Base-by-base conservation (phyloP, 768 basidiomycete species). In the Erythrobasidium yunnanense region DNA sequence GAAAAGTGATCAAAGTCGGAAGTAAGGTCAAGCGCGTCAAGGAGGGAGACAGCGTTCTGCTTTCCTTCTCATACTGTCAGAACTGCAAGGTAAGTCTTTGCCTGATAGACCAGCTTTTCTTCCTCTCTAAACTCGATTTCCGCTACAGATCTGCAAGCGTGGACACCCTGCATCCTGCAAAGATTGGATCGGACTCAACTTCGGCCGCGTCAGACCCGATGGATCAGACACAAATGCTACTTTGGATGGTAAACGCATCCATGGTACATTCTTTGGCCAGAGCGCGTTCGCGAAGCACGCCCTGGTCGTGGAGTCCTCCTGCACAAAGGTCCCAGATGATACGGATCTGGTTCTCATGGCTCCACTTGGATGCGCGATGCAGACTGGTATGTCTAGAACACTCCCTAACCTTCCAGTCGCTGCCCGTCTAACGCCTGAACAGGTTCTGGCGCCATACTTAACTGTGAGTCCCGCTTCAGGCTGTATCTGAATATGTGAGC, bases 1-100 rank as follows among this genome's bases (percentile, higher is more conserved):
- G 72, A 1, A 69, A 32, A 47, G 73, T 71, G n/a, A 71, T 70
- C 29, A 66, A 71, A 25, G 75, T 79, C 42, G 78, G 78, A 2
- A 55, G 70, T 17, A 69, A 75, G 13, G 77, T 78, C 35, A 71
- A 66, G 46, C 76, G 76, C 66, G 76, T 78, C 73, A 76, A 77
- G 66, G 76, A 77, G 22, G 69, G 69, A 13, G 69, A 70, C 45
- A 49, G 57, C 17, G 69, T 54, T 8, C 67, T 72, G 15, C 68
- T 71, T 32, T 65, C 58, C n/a, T 70, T 67, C 56, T 53, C 68
- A 33, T 49, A 35, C 11, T 70, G 69, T 46, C 27, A 30, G 8
- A 46, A 33, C 8, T 72, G 71, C 60, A 50, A 34, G 50, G 60
- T 17, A 70, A 69, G 3, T 60, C 25, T 51, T 69, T 70, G 20